Base-by-base conservation (phyloP, 1,284 basidiomycete species). In the Hemileia vastatrix region DNA sequence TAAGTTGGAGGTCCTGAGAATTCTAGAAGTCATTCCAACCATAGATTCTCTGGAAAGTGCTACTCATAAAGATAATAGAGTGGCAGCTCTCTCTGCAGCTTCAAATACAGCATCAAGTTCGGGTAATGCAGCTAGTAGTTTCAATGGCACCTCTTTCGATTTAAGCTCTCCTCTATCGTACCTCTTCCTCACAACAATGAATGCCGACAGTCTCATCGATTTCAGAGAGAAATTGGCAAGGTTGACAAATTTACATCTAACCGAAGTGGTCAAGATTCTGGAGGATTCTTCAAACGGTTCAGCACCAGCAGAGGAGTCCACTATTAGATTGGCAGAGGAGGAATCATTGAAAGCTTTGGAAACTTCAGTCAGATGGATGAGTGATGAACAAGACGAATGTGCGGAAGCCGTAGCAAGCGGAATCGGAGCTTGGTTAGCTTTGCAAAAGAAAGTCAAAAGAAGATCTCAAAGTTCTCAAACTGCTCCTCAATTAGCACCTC, bases 201-300 rank as follows among this genome's bases (percentile, higher is more conserved):
- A n/a, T 5, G 51, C 52, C 21, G 75, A 77, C 19, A 68, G 71
- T 11, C 85, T 89, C 72, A 85, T 90, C 69, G 85, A 85, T 5
- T 96, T 95, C 77, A 80, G 94, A 49, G 91, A 94, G 74, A 85
- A 88, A 18, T 79, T 97, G 1, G 94, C 90, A 9, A 86, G 86
- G 68, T 78, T 97, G 48, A 78, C 95, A 50, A 91, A 92, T 70
- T 83, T 83, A 1, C 80, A 90, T 60, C 92, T 92, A 15, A 78
- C 86, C 24, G 93, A 97, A 76, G 77, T 95, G 56, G 81, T 85
- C 71, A 92, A 90, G 75, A 80, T 98, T 62, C 77, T 83, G 48
- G 82, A 83, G 24, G 90, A 96, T 62, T 15, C 63, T 54, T 48
- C 45, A 32, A n/a, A n/a, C n/a, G n/a, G n/a, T n/a, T n/a, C 36